phyloP scores from a whole-genome alignment of 2,329 filamentous ascomycete genomes.

The Leptographium procerum region DNA sequence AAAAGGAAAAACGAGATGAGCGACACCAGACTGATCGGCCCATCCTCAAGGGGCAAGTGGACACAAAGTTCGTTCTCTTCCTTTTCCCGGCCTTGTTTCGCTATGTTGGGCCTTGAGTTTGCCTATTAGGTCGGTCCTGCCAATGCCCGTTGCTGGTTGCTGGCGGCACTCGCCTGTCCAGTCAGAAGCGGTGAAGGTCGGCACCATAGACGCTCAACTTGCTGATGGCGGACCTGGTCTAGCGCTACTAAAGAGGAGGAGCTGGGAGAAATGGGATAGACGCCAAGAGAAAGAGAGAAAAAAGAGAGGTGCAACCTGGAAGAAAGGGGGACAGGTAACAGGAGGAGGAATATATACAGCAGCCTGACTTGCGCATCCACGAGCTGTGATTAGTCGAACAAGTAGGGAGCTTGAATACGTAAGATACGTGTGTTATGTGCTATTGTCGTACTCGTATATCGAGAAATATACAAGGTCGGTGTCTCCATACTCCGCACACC shows the following conservation, averaged over 20 bases:
- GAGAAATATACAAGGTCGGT: not conserved
- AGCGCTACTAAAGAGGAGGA: not conserved
- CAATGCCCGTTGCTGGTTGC: too few species aligned
- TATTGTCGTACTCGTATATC: not conserved
- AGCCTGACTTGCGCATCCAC: not conserved
- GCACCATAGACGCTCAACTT: not conserved
- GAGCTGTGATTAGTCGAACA: not conserved
- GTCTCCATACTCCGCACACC: conserved; percentile 1
- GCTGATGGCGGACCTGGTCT: not conserved
- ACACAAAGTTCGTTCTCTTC: not conserved
- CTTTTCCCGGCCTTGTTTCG: not conserved
- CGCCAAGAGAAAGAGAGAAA: not conserved
- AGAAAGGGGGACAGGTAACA: not conserved
- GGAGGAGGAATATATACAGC: not conserved
- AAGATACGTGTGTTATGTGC: not conserved
- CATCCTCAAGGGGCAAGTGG: not conserved
- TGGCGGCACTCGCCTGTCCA: not conserved
- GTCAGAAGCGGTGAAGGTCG: not conserved
- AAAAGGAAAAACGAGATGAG: not conserved
- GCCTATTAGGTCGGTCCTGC: not conserved
- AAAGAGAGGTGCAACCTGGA: not conserved
- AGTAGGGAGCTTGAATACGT: not conserved
- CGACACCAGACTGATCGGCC: not conserved
- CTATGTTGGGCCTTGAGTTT: not conserved
- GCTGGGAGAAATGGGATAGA: not conserved